A percentile compares a stretch with the other conserved stretches of the same genome.
phyloP scores from a whole-genome alignment of 2,329 filamentous ascomycete genomes.

The Sphaceloma murrayae region DNA sequence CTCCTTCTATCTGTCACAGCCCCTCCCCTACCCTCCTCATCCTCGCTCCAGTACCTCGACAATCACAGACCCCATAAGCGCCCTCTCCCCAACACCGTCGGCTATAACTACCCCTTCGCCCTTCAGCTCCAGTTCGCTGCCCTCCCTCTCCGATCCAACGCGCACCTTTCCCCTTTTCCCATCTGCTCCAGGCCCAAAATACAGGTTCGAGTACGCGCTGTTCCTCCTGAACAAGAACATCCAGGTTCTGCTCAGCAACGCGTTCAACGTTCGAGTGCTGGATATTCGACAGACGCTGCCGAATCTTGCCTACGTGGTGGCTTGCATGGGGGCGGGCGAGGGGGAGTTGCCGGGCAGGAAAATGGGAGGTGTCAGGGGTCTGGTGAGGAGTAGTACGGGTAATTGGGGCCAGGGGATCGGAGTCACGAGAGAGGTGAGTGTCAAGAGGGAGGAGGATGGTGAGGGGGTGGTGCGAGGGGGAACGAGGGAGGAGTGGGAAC shows the following conservation, averaged over 20 bases:
- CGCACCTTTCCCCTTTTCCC: conserved; percentile 69
- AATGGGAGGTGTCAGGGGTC: conserved; percentile 43
- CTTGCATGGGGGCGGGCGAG: conserved; percentile 74
- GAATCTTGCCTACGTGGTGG: conserved; percentile 86
- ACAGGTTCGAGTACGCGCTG: conserved; percentile 90
- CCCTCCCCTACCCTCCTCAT: conserved; percentile 70
- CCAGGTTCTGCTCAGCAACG: conserved; percentile 53
- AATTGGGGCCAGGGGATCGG: conserved; percentile 19
- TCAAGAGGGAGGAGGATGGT: conserved; percentile 1
- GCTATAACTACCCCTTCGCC: conserved; percentile 15
- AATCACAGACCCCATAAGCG: conserved; percentile 62
- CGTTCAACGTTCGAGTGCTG: conserved; percentile 65
- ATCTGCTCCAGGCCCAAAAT: conserved; percentile 56
- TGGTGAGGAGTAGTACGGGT: conserved; percentile 27
- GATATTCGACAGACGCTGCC: conserved; percentile 88
- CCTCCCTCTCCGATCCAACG: conserved; percentile 16
- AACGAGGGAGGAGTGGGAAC: conserved; percentile 5
- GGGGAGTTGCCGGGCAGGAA: conserved; percentile 49
- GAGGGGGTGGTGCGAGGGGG: background rate
- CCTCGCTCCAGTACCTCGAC: conserved; percentile 64
- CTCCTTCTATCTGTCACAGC: conserved; percentile 69
- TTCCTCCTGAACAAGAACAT: conserved; percentile 97
- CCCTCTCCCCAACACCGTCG: conserved; percentile 30
- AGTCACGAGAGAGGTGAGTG: conserved; percentile 4
- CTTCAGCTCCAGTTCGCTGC: background rate